phyloP scores from a whole-genome alignment of 805 yeast genomes.

The Groenewaldozyma salmanticensis region DNA sequence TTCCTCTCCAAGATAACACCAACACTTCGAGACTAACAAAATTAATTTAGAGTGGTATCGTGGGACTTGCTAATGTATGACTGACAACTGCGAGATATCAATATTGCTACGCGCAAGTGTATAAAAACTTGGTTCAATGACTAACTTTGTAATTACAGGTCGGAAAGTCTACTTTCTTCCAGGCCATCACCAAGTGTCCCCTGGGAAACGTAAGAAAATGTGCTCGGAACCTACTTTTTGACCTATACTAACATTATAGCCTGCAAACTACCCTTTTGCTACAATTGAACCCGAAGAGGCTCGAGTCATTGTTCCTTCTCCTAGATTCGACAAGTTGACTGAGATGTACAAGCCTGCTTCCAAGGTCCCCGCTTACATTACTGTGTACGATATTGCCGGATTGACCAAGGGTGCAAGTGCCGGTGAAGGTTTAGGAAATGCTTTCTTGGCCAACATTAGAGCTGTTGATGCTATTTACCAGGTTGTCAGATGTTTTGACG shows the following conservation, averaged over 20 bases:
- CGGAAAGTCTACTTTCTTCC: conserved; percentile 50
- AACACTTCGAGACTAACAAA: conserved; percentile 32
- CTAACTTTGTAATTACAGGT: conserved; percentile 12
- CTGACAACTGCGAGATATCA: background rate
- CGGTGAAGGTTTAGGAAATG: conserved; percentile 83
- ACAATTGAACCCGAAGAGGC: conserved; percentile 69
- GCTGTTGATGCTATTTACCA: conserved; percentile 97
- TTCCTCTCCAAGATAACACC: too few species aligned
- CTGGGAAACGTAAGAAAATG: conserved; percentile 38
- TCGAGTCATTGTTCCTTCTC: conserved; percentile 42
- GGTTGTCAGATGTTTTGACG: conserved; percentile 95
- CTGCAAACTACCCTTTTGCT: conserved; percentile 66
- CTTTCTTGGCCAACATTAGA: conserved; percentile 91
- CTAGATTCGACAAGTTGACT: conserved; percentile 39
- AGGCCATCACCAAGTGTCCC: conserved; percentile 49
- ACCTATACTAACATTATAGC: conserved; percentile 7
- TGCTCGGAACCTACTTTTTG: conserved; percentile 1
- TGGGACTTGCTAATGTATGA: conserved; percentile 51
- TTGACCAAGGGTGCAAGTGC: conserved; percentile 52
- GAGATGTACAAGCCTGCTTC: conserved; percentile 40
- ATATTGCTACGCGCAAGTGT: too few species aligned
- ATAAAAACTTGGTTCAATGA: background rate
- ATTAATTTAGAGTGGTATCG: conserved; percentile 34
- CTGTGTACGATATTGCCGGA: conserved; percentile 63
- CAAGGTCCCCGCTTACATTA: conserved; percentile 45